Conservation (phyloP, 306 rosid species). For the Trifolium fragiferum region DNA sequence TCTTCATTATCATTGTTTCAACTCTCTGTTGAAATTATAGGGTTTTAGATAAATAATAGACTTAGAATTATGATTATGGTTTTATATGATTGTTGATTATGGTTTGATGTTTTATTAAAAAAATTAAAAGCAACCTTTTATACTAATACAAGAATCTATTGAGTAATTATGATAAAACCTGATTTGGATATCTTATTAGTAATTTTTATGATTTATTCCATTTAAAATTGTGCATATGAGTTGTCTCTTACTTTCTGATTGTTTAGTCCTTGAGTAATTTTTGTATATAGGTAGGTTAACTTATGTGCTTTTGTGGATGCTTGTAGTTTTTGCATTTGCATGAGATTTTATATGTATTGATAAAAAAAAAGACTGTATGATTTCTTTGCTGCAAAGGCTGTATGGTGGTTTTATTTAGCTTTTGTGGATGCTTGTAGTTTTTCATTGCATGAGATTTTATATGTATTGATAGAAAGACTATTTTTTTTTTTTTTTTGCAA, state of each 20-base stretch:
- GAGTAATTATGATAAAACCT: neutral
- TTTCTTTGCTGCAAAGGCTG: too few species aligned
- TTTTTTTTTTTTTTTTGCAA: neutral
- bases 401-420: too few species aligned
- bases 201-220: neutral
- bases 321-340: too few species aligned
- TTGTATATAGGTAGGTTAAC: neutral
- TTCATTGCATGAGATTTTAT: slow-evolving; percentile 4
- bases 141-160: neutral
- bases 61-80: neutral
- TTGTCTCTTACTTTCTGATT: neutral
- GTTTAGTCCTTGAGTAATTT: neutral
- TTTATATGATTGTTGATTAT: neutral
- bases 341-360: too few species aligned
- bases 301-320: neutral
- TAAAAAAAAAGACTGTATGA: too few species aligned
- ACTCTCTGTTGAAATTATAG: slow-evolving; percentile 11
- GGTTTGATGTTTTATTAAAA: neutral
- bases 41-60: slow-evolving; percentile 4
- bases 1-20: slow-evolving; percentile 26
- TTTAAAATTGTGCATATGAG: neutral
- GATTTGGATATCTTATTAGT: neutral
- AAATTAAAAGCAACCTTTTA: neutral
- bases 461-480: slow-evolving; percentile 4
- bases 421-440: too few species aligned